Percentiles rank a stretch among this genome's conserved stretches.
These are phyloP conservation scores for Diddensiella transvaalensis DNA, from an alignment of 805 yeast genomes.

Conservation along the genomic window DNA sequence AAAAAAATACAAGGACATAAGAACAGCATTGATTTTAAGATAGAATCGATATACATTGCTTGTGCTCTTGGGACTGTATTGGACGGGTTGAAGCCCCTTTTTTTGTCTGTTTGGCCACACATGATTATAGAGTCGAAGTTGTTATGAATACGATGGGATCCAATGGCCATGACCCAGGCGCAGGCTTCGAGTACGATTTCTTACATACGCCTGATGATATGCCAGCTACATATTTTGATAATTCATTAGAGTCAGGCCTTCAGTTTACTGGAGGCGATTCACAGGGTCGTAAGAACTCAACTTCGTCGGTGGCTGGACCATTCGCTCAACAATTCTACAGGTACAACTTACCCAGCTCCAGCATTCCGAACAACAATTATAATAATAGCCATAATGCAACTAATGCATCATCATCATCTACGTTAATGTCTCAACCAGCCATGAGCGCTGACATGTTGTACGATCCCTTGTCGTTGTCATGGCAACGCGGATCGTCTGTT, in stretches of 20 bases:
- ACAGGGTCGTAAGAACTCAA: no score
- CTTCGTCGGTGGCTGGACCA: no score
- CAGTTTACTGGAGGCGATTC: no score
- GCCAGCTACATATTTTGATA: background rate
- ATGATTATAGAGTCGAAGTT: no score
- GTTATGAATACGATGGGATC: background rate
- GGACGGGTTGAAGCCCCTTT: no score
- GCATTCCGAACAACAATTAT: background rate
- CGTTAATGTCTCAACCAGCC: background rate
- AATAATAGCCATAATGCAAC: conserved; percentile 1
- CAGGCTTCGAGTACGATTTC: background rate
- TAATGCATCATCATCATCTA: background rate
- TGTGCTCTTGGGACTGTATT: no score
- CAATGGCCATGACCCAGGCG: background rate
- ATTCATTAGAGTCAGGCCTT: no score
- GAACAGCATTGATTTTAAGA: no score
- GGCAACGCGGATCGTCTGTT: background rate
- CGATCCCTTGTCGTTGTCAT: background rate
- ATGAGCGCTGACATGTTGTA: background rate
- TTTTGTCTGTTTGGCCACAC: no score
- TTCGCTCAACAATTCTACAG: conserved; percentile 1
- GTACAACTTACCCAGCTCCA: background rate
- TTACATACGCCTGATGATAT: background rate
- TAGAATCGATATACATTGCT: no score
- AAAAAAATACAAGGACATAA: no score